A percentile compares a stretch with the other conserved stretches of the same genome.
Evolutionary conservation across 305 asterid species (phyloP).

Genomic region (Coffea humblotiana): DNA sequence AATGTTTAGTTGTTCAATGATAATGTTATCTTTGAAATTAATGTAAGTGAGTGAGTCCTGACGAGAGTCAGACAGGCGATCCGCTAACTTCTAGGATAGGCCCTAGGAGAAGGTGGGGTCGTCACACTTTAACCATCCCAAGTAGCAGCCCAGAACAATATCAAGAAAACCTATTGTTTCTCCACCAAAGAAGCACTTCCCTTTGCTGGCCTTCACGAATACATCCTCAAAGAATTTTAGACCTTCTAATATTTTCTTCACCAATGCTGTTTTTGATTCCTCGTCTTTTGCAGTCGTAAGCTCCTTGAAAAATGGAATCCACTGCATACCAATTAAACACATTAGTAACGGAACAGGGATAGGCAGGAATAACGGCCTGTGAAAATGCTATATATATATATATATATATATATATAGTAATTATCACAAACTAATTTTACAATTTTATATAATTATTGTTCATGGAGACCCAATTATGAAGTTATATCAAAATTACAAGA

Average conservation of each 20-base stretch:
- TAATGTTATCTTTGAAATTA: no score
- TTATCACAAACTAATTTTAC: no score
- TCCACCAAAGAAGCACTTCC: slow-evolving; percentile 41
- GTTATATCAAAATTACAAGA: no score
- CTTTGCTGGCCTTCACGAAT: slow-evolving; percentile 30
- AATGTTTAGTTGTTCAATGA: no score
- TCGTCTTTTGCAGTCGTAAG: background rate
- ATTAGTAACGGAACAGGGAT: background rate
- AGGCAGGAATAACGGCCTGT: background rate
- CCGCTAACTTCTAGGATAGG: no score
- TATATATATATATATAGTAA: no score
- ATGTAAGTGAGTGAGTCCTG: no score
- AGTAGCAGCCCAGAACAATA: slow-evolving; percentile 29
- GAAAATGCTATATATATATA: no score
- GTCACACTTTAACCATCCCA: slow-evolving; percentile 31
- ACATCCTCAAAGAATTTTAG: slow-evolving; percentile 30
- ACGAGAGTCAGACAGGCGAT: no score
- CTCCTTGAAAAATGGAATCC: slow-evolving; percentile 17
- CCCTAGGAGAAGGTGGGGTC: no score
- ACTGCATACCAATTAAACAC: slow-evolving; percentile 22
- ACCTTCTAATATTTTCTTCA: slow-evolving; percentile 23
- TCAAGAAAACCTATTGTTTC: slow-evolving; percentile 38
- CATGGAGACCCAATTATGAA: no score
- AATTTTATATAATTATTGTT: no score
- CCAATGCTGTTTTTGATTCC: slow-evolving; percentile 8